Conservation (phyloP, 1,284 basidiomycete species). For the Erythrobasidium hasegawianum region DNA sequence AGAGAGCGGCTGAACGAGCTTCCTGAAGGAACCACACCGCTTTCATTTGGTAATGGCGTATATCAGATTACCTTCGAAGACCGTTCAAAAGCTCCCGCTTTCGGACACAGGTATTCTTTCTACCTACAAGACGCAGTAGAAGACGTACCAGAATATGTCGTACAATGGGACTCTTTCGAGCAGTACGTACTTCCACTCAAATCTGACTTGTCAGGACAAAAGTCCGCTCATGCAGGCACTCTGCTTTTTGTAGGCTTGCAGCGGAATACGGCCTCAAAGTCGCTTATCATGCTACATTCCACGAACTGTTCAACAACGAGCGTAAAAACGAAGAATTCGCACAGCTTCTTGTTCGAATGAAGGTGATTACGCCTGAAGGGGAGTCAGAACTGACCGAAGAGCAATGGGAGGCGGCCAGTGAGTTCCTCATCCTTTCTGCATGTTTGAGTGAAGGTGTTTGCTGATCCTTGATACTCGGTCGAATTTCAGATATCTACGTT, state of each 20-base stretch:
- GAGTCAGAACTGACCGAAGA: slow-evolving; percentile 85
- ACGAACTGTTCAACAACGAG: slow-evolving; percentile 76
- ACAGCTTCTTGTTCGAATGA: slow-evolving; percentile 76
- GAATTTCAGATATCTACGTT: slow-evolving; percentile 68
- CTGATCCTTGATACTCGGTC: background rate
- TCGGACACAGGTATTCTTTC: slow-evolving; percentile 88
- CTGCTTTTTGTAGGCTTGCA: no score
- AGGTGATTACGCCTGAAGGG: slow-evolving; percentile 74
- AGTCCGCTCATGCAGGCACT: no score
- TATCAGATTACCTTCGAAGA: slow-evolving; percentile 83
- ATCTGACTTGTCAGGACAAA: no score
- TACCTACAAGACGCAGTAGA: slow-evolving; percentile 92
- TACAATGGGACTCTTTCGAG: slow-evolving; percentile 88
- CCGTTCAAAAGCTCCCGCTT: slow-evolving; percentile 58
- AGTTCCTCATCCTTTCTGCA: no score
- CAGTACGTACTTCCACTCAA: no score
- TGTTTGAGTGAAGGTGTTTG: background rate
- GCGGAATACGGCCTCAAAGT: slow-evolving; percentile 71
- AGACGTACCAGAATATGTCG: slow-evolving; percentile 94
- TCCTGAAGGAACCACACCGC: slow-evolving; percentile 58
- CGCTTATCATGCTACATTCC: slow-evolving; percentile 81
- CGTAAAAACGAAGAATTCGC: slow-evolving; percentile 70
- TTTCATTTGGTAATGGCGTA: slow-evolving; percentile 83
- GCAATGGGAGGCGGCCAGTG: slow-evolving; percentile 95
- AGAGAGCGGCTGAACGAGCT: slow-evolving; percentile 67